These are phyloP conservation scores for Triticum turgidum DNA, from an alignment of 176 grass and related monocot species.

Conservation along the genomic window DNA sequence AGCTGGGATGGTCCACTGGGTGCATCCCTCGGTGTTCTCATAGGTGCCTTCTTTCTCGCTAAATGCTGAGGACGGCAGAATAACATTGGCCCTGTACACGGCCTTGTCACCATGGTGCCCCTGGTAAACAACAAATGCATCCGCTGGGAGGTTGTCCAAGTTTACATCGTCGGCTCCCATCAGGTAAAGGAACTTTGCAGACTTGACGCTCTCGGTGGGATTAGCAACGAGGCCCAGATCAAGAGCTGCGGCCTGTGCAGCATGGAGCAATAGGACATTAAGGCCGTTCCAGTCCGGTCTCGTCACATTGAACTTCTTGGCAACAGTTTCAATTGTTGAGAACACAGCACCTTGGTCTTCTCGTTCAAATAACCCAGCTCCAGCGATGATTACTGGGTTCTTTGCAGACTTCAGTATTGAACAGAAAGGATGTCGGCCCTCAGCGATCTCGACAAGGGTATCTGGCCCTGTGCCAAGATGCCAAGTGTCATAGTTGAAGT, in stretches of 20 bases:
- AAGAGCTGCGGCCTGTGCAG: slow-evolving; percentile 90
- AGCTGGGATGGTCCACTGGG: slow-evolving; percentile 91
- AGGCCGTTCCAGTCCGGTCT: slow-evolving; percentile 91
- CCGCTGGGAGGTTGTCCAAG: slow-evolving; percentile 83
- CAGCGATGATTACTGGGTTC: slow-evolving; percentile 90
- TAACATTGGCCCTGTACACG: slow-evolving; percentile 86
- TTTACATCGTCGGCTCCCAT: slow-evolving; percentile 93
- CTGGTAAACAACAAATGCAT: slow-evolving; percentile 96
- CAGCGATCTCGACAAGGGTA: slow-evolving; percentile 73
- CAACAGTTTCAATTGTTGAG: slow-evolving; percentile 64
- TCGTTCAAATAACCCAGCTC: slow-evolving; percentile 79
- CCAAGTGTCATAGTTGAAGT: slow-evolving; percentile 90
- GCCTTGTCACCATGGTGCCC: slow-evolving; percentile 95
- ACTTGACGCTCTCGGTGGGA: slow-evolving; percentile 58
- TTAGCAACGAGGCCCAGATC: slow-evolving; percentile 84
- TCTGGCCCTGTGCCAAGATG: slow-evolving; percentile 84
- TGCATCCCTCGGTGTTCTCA: slow-evolving; percentile 91
- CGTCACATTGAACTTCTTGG: slow-evolving; percentile 68
- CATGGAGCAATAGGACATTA: slow-evolving; percentile 83
- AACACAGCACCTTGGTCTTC: slow-evolving; percentile 79
- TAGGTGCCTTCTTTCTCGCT: slow-evolving; percentile 98
- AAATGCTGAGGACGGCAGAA: slow-evolving; percentile 89
- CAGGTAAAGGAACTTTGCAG: slow-evolving; percentile 89
- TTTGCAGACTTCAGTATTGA: slow-evolving; percentile 71
- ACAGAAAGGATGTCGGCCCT: slow-evolving; percentile 83